Percentiles rank a stretch among this genome's conserved stretches.
phyloP scores from a whole-genome alignment of 2,329 filamentous ascomycete genomes.

The Colletotrichum falcatum region DNA sequence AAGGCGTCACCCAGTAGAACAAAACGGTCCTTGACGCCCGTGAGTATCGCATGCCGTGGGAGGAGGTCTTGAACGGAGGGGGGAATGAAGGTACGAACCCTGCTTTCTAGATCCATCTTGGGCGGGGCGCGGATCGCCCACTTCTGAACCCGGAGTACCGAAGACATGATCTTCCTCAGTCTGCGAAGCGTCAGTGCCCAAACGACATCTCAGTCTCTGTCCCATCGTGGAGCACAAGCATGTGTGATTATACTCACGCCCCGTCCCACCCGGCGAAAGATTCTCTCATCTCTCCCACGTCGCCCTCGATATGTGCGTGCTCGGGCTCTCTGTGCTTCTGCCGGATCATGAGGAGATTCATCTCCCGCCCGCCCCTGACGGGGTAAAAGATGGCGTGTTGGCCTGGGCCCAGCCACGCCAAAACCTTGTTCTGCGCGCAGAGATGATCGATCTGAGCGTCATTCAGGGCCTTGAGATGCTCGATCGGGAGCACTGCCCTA shows the following conservation, averaged over 20 bases:
- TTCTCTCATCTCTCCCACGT: constrained; percentile 29
- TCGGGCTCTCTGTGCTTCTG: constrained; percentile 4
- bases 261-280: constrained; percentile 28
- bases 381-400: constrained; percentile 19
- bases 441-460: constrained; percentile 16
- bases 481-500: constrained; percentile 1
- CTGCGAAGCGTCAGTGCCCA: not conserved
- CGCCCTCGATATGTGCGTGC: not conserved
- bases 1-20: constrained; percentile 40
- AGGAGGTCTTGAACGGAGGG: not conserved
- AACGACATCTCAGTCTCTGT: too few species aligned
- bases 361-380: constrained; percentile 21
- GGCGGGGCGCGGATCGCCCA: constrained; percentile 31
- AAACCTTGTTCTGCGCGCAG: constrained; percentile 15
- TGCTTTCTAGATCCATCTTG: constrained; percentile 11
- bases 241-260: constrained; percentile 4
- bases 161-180: constrained; percentile 26
- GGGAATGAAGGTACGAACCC: not conserved
- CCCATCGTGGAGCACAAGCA: not conserved
- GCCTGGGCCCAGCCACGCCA: constrained; percentile 22
- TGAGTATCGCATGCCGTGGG: not conserved
- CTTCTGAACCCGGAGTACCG: constrained; percentile 27
- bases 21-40: constrained; percentile 22
- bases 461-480: constrained; percentile 18
- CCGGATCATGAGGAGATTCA: constrained; percentile 25